Evolutionary conservation across 2,329 filamentous ascomycete species (phyloP).

Genomic region (Cercospora canescens): DNA sequence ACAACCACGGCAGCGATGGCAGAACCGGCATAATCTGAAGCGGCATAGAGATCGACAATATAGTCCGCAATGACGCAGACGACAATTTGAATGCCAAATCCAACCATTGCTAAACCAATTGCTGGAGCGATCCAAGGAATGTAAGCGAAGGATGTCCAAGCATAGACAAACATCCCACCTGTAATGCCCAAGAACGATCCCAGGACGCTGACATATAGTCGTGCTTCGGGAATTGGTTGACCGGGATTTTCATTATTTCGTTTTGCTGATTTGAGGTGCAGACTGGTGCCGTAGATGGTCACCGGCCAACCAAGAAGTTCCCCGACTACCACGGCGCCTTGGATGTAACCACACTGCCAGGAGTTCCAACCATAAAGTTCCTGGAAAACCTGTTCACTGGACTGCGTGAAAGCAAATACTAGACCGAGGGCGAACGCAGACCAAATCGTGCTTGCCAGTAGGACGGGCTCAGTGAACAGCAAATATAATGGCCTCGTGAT

Average conservation of each 20-base stretch:
- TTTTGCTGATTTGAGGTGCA: slow-evolving; percentile 45
- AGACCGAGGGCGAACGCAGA: slow-evolving; percentile 50
- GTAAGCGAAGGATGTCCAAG: slow-evolving; percentile 47
- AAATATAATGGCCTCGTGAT: slow-evolving; percentile 39
- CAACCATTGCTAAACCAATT: slow-evolving; percentile 50
- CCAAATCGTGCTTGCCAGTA: slow-evolving; percentile 51
- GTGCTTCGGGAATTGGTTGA: slow-evolving; percentile 45
- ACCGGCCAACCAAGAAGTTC: slow-evolving; percentile 45
- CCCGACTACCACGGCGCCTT: slow-evolving; percentile 48
- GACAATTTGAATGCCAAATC: slow-evolving; percentile 51
- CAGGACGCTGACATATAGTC: slow-evolving; percentile 46
- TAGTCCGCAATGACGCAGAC: slow-evolving; percentile 51
- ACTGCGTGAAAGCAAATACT: slow-evolving; percentile 53
- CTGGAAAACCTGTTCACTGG: slow-evolving; percentile 45
- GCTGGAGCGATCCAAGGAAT: slow-evolving; percentile 52
- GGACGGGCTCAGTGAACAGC: slow-evolving; percentile 52
- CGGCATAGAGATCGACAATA: slow-evolving; percentile 51
- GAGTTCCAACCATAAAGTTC: slow-evolving; percentile 42
- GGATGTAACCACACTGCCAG: slow-evolving; percentile 48
- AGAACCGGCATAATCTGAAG: slow-evolving; percentile 49
- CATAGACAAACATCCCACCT: slow-evolving; percentile 54
- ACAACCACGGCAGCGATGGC: slow-evolving; percentile 51
- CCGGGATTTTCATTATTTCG: slow-evolving; percentile 40
- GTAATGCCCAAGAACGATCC: slow-evolving; percentile 49
- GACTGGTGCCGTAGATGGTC: slow-evolving; percentile 34